Percentiles rank a stretch among this genome's conserved stretches.
phyloP scores from a whole-genome alignment of 495 filamentous ascomycete species.

The Daldinia childiae region DNA sequence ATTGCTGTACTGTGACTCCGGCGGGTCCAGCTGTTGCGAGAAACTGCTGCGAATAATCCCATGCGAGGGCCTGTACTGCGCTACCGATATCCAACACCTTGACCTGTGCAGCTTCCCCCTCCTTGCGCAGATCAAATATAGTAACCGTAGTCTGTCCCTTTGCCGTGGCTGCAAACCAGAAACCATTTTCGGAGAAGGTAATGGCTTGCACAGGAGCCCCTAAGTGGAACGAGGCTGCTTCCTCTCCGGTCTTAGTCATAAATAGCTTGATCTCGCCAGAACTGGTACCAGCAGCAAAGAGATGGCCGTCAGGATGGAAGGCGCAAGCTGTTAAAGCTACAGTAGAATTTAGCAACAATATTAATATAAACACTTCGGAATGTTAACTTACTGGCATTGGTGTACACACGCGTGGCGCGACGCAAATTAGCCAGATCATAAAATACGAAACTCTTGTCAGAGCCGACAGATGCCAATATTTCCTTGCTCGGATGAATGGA shows the following conservation, averaged over 20 bases:
- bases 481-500: slow-evolving; percentile 85
- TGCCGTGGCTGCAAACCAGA: slow-evolving; percentile 83
- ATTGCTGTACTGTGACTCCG: slow-evolving; percentile 87
- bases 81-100: slow-evolving; percentile 87
- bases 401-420: slow-evolving; percentile 78
- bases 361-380: not conserved
- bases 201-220: slow-evolving; percentile 74
- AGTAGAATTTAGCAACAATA: slow-evolving; percentile 48
- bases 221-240: slow-evolving; percentile 74
- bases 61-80: slow-evolving; percentile 73
- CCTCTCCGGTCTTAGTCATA: slow-evolving; percentile 76
- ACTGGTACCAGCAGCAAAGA: slow-evolving; percentile 83
- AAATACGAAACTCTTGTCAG: slow-evolving; percentile 92
- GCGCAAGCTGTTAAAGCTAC: slow-evolving; percentile 78
- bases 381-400: slow-evolving; percentile 75
- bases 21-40: slow-evolving; percentile 82
- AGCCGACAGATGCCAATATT: slow-evolving; percentile 86
- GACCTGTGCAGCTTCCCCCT: slow-evolving; percentile 74
- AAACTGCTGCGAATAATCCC: slow-evolving; percentile 97
- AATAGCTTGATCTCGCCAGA: slow-evolving; percentile 85
- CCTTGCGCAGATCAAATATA: slow-evolving; percentile 91
- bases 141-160: slow-evolving; percentile 77
- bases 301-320: slow-evolving; percentile 95
- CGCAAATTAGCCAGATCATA: slow-evolving; percentile 79
- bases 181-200: slow-evolving; percentile 96